Evolutionary conservation across 192 early-diverging fungal genomes (phyloP).

Genomic region (Coemansia sp.): DNA sequence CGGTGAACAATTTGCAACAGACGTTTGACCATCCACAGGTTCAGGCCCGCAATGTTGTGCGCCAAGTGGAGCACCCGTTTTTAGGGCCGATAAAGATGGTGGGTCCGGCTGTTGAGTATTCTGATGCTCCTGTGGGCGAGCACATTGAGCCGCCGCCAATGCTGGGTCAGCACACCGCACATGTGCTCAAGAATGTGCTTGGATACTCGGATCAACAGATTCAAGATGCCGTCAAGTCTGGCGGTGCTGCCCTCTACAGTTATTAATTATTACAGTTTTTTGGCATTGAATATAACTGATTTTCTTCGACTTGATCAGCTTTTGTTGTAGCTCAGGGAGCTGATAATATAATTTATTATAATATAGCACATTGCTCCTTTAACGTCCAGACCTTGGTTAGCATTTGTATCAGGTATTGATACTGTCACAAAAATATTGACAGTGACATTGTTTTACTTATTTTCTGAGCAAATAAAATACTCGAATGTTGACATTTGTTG

Average conservation of each 20-base stretch:
- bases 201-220: constrained; percentile 66
- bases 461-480: too few relatives aligned
- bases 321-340: too few relatives aligned
- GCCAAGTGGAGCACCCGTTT: constrained; percentile 78
- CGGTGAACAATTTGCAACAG: constrained; percentile 73
- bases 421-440: too few relatives aligned
- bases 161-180: constrained; percentile 87
- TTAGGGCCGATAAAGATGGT: constrained; percentile 77
- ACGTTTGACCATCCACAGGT: constrained; percentile 80
- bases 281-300: too few relatives aligned
- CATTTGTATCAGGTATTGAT: too few relatives aligned
- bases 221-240: constrained; percentile 22
- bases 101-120: constrained; percentile 77
- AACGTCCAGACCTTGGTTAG: too few relatives aligned
- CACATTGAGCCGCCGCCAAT: constrained; percentile 72
- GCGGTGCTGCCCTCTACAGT: constrained; percentile 24
- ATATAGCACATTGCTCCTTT: too few relatives aligned
- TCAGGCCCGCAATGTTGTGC: constrained; percentile 67
- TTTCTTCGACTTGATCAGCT: too few relatives aligned
- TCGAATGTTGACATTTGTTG: too few relatives aligned
- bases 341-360: too few relatives aligned
- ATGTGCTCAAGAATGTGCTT: constrained; percentile 66
- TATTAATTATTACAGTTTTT: constrained; percentile 10
- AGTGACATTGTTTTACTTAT: too few relatives aligned
- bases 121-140: constrained; percentile 62